Base-by-base conservation (phyloP, 2,329 filamentous ascomycete species). In the Apiospora rasikravindrae region DNA sequence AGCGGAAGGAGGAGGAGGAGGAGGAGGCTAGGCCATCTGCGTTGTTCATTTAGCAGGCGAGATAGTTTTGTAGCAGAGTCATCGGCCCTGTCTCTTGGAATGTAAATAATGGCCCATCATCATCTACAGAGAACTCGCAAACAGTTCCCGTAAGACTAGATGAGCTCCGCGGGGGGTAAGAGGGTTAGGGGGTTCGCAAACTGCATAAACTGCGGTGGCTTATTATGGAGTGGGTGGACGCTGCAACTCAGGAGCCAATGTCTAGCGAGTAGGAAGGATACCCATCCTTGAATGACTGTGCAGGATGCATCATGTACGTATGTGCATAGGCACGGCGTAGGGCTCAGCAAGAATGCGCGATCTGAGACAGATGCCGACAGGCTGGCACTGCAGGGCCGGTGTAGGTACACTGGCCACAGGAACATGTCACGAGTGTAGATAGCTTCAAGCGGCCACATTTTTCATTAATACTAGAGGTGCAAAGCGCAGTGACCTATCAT, bases 1-100 rank as follows among this genome's bases (percentile, higher is more conserved):
- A 61, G 53, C 29, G 33, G 29, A 11, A 37, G 29, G 53, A 37
- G 29, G 16, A 22, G 29, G 29, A 33, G 24, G 47, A 24, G 19
- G 47, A 10, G n/a, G n/a, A 19, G 49, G 49, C 53, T 22, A 33
- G 53, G 53, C 29, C 53, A 61, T 61, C 7, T 61, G 53, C 53
- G n/a, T 64, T 40, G 29, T 40, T 64, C 33, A 64, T 40, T 64
- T 64, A 64, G 57, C 57, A 37, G 24, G 57, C 57, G 57, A 40
- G 10, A n/a, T 64, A 40, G 53, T 61, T 61, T 61, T 37, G 29
- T 61, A 33, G 53, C 53, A 37, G 53, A 37, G 53, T 19, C 24
- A 53, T 11, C 24, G 53, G 53, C 29, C 26, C 26, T 33, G 7
- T 61, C 16, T 61, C 16, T n/a, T n/a, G 3, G 8, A 40, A 64